Conservation (phyloP, 2,329 filamentous ascomycete species). For the Rutstroemia sp. region DNA sequence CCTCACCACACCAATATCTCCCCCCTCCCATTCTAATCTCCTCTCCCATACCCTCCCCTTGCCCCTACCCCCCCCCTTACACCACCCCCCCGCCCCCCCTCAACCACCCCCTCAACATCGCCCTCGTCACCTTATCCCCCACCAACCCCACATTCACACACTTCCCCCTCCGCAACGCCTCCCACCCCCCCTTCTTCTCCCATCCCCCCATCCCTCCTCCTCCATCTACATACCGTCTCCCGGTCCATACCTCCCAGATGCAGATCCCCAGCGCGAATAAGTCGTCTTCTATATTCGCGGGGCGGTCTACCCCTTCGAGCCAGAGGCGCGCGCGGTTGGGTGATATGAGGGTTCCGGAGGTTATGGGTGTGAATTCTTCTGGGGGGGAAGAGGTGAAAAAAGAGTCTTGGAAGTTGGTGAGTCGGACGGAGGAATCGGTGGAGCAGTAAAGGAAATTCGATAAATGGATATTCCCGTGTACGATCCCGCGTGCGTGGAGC, state of each 20-base stretch:
- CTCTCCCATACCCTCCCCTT: background rate
- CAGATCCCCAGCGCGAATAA: background rate
- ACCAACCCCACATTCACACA: background rate
- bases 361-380: background rate
- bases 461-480: background rate
- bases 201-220: background rate
- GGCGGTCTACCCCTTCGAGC: background rate
- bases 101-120: background rate
- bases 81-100: background rate
- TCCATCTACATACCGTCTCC: background rate
- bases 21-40: background rate
- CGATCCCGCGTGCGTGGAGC: background rate
- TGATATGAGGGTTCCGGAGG: background rate
- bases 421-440: background rate
- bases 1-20: background rate
- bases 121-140: background rate
- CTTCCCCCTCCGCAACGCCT: background rate
- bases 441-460: background rate
- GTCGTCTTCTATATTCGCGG: background rate
- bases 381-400: no score
- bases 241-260: background rate
- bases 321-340: background rate
- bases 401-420: background rate
- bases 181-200: background rate
- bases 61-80: background rate